Conservation (phyloP, 805 yeast species). For the Komagataella kurtzmanii region DNA sequence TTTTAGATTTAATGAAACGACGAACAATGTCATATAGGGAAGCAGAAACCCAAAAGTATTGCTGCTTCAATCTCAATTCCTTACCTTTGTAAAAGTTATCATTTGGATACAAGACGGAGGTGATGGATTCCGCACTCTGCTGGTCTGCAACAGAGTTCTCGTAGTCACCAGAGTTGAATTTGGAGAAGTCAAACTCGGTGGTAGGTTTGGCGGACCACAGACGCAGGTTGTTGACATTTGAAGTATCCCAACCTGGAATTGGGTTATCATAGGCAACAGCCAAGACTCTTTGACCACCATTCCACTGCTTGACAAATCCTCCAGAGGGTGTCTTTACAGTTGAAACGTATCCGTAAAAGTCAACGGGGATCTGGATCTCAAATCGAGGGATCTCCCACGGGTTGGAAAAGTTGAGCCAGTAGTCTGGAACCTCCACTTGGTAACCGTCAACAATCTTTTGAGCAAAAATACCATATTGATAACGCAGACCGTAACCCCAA, state of each 20-base stretch:
- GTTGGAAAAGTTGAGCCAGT: constrained; percentile 79
- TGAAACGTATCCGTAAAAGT: constrained; percentile 74
- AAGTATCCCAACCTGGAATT: constrained; percentile 78
- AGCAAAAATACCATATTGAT: constrained; percentile 86
- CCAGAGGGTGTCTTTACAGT: constrained; percentile 44
- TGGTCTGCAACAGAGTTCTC: constrained; percentile 71
- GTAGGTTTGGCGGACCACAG: constrained; percentile 88
- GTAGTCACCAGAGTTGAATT: constrained; percentile 87
- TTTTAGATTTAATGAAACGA: constrained; percentile 67
- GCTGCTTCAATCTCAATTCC: constrained; percentile 86
- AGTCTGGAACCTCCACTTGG: constrained; percentile 90
- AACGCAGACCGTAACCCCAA: constrained; percentile 93
- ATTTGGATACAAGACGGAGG: constrained; percentile 88
- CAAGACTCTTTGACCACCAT: constrained; percentile 77
- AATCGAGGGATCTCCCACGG: constrained; percentile 90
- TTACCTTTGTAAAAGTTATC: constrained; percentile 88
- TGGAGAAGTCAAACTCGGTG: constrained; percentile 79
- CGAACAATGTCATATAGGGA: constrained; percentile 84
- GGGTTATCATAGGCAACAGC: constrained; percentile 91
- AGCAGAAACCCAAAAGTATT: constrained; percentile 94
- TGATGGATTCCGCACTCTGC: constrained; percentile 83
- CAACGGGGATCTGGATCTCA: constrained; percentile 82
- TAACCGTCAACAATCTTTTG: constrained; percentile 85
- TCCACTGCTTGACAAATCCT: constrained; percentile 53
- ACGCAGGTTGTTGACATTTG: constrained; percentile 77